These are phyloP conservation scores for Knufia fluminis DNA, from an alignment of 2,329 filamentous ascomycete species.

Conservation along the genomic window DNA sequence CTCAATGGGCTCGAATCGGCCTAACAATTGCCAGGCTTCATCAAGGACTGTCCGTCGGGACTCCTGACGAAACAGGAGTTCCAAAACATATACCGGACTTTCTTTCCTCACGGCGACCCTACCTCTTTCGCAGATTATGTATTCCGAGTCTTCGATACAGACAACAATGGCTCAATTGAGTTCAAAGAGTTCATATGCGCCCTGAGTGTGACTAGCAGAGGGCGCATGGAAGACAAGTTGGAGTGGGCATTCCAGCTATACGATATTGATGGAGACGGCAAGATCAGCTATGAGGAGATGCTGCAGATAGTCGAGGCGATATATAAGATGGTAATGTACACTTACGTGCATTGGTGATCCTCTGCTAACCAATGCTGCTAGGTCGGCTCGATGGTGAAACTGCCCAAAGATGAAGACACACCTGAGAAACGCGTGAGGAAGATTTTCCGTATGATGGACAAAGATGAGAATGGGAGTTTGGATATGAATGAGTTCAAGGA, in stretches of 20 bases:
- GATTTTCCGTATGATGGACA: conserved; percentile 99
- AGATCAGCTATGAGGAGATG: conserved; percentile 99
- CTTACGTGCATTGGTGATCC: background rate
- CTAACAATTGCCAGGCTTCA: conserved; percentile 49
- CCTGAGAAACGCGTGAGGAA: conserved; percentile 96
- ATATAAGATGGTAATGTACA: conserved; percentile 82
- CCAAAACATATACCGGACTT: conserved; percentile 98
- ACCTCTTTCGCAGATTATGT: conserved; percentile 98
- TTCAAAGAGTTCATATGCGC: conserved; percentile 99
- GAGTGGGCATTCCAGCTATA: conserved; percentile 99
- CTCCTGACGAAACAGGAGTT: conserved; percentile 98
- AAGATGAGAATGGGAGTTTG: conserved; percentile 95
- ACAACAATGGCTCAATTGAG: conserved; percentile 95
- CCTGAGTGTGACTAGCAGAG: conserved; percentile 87
- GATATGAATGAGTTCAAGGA: conserved; percentile 99
- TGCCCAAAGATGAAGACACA: conserved; percentile 97
- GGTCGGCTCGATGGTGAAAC: conserved; percentile 98
- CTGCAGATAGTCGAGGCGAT: conserved; percentile 96
- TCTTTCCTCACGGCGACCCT: conserved; percentile 97
- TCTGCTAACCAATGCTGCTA: conserved; percentile 30
- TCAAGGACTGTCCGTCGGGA: conserved; percentile 95
- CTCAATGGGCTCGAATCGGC: background rate
- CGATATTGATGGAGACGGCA: conserved; percentile 96
- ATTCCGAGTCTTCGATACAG: conserved; percentile 97
- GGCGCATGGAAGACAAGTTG: conserved; percentile 98